phyloP scores from a whole-genome alignment of 768 basidiomycete species.

The Trametes sanguinea region DNA sequence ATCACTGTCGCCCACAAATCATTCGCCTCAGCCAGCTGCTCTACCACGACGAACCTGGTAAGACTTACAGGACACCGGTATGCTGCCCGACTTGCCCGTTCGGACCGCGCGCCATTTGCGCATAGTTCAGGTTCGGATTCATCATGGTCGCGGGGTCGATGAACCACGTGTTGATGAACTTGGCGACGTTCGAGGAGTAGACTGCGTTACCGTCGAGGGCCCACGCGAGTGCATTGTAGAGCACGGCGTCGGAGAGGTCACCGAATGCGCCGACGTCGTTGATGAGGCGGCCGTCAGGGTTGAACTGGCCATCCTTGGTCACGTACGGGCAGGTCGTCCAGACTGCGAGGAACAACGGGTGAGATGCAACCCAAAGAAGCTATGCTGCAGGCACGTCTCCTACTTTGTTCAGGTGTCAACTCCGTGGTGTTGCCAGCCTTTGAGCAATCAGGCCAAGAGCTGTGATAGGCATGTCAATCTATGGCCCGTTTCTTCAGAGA shows the following conservation, averaged over 20 bases:
- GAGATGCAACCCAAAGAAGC: background rate
- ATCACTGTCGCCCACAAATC: slow-evolving; percentile 43
- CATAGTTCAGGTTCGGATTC: slow-evolving; percentile 63
- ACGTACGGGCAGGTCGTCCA: slow-evolving; percentile 62
- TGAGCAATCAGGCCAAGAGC: slow-evolving; percentile 67
- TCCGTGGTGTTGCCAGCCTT: slow-evolving; percentile 58
- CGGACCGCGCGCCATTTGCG: slow-evolving; percentile 31
- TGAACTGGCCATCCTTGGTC: slow-evolving; percentile 59
- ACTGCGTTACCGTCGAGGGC: slow-evolving; percentile 42
- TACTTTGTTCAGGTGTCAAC: slow-evolving; percentile 55
- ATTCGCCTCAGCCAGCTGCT: background rate
- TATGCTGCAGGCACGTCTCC: background rate
- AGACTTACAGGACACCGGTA: slow-evolving; percentile 55
- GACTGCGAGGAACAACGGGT: slow-evolving; percentile 39
- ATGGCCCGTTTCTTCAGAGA: background rate
- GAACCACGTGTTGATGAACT: slow-evolving; percentile 60
- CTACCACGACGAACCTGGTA: no score
- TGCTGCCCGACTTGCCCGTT: slow-evolving; percentile 40
- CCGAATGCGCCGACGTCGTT: slow-evolving; percentile 58
- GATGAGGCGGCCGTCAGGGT: slow-evolving; percentile 60
- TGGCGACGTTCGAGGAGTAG: slow-evolving; percentile 47
- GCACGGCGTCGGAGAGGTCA: slow-evolving; percentile 56
- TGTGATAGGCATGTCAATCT: slow-evolving; percentile 21
- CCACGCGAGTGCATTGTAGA: slow-evolving; percentile 63
- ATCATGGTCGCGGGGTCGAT: slow-evolving; percentile 55